A percentile compares a stretch with the other conserved stretches of the same genome.
Conservation (phyloP, 202 grass and related monocot genomes). For the Setaria italica region DNA sequence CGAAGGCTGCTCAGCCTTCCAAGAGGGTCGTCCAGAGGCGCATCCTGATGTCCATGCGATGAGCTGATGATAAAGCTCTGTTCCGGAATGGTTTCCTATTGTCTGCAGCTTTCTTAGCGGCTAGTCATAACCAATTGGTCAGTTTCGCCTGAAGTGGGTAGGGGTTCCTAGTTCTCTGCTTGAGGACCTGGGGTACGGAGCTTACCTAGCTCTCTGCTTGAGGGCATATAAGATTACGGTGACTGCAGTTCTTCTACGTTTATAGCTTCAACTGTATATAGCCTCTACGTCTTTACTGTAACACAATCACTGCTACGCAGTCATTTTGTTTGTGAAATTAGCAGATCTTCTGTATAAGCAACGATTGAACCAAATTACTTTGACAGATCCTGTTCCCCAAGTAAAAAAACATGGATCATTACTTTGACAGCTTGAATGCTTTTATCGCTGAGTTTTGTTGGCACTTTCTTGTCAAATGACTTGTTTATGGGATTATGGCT, state of each 20-base stretch:
- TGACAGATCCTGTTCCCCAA: not conserved
- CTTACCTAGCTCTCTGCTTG: conserved; percentile 51
- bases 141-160: conserved; percentile 19
- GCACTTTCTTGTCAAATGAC: not conserved
- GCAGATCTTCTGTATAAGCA: not conserved
- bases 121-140: conserved; percentile 11
- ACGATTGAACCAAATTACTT: not conserved
- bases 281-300: conserved; percentile 4
- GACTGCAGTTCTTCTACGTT: conserved; percentile 3
- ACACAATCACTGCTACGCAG: not conserved
- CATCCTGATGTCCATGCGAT: conserved; percentile 80
- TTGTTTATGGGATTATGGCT: not conserved
- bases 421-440: not conserved
- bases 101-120: conserved; percentile 55
- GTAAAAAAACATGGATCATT: not conserved
- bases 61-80: conserved; percentile 43
- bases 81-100: conserved; percentile 15
- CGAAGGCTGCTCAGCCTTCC: conserved; percentile 53
- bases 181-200: conserved; percentile 37
- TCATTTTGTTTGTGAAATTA: not conserved
- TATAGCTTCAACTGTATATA: conserved; percentile 11
- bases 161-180: conserved; percentile 46
- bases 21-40: conserved; percentile 53
- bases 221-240: conserved; percentile 25
- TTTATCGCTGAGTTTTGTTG: not conserved